These are phyloP conservation scores for Kwoniella dejecticola DNA, from an alignment of 768 basidiomycete genomes.

Conservation along the genomic window DNA sequence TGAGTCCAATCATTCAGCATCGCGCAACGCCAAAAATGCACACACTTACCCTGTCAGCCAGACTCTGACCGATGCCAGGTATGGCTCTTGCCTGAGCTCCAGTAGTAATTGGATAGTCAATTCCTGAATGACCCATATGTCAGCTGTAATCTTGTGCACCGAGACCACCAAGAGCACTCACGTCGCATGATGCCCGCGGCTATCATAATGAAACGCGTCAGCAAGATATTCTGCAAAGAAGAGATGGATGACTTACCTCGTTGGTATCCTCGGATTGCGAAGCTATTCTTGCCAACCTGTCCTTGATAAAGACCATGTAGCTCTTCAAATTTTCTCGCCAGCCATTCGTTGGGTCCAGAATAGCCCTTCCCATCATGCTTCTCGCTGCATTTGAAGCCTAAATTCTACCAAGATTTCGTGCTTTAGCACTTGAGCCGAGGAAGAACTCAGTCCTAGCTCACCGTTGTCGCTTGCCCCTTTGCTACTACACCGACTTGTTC, in stretches of 20 bases:
- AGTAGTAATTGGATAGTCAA: constrained; percentile 38
- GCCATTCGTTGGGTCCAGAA: constrained; percentile 44
- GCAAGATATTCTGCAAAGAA: not conserved
- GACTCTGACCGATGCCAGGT: constrained; percentile 44
- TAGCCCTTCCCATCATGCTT: constrained; percentile 28
- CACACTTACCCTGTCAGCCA: constrained; percentile 42
- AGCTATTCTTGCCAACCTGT: constrained; percentile 35
- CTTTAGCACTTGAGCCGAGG: too few relatives aligned
- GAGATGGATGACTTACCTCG: constrained; percentile 27
- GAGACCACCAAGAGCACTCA: too few relatives aligned
- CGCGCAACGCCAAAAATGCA: too few relatives aligned
- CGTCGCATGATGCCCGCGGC: constrained; percentile 42
- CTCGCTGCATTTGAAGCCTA: constrained; percentile 38
- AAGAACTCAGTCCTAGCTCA: too few relatives aligned
- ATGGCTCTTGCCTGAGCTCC: constrained; percentile 36
- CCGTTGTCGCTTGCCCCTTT: too few relatives aligned
- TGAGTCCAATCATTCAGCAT: constrained; percentile 6
- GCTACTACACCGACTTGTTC: too few relatives aligned
- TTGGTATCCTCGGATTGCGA: constrained; percentile 39
- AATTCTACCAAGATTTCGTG: too few relatives aligned
- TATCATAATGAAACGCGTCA: constrained; percentile 6
- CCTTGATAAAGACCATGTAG: constrained; percentile 43
- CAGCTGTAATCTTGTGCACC: too few relatives aligned
- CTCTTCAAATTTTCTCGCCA: constrained; percentile 47
- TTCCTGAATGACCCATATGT: too few relatives aligned